A percentile compares a stretch with the other conserved stretches of the same genome.
Conservation (phyloP, 1,284 basidiomycete genomes). For the Polyporus tsugae region DNA sequence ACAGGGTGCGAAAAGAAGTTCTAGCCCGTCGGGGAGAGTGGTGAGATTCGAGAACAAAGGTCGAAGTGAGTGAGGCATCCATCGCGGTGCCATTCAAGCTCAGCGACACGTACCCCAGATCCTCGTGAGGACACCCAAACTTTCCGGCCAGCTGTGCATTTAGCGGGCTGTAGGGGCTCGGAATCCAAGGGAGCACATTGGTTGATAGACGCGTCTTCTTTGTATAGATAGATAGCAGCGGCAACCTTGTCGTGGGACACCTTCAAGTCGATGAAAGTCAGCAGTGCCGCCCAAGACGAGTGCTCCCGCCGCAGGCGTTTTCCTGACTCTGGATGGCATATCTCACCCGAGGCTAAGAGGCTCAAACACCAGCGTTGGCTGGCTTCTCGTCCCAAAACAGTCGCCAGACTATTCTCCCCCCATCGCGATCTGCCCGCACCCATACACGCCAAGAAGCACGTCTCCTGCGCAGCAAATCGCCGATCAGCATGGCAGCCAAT, state of each 20-base stretch:
- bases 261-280: conserved; percentile 5
- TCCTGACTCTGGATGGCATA: conserved; percentile 15
- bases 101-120: conserved; percentile 30
- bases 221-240: conserved; percentile 9
- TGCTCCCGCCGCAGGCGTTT: conserved; percentile 1
- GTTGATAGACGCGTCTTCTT: conserved; percentile 15
- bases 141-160: conserved; percentile 5
- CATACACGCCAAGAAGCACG: neutral
- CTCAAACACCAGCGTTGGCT: conserved; percentile 3
- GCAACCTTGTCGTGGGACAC: conserved; percentile 12
- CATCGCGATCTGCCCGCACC: neutral
- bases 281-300: neutral
- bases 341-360: conserved; percentile 6
- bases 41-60: neutral
- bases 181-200: conserved; percentile 1
- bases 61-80: conserved; percentile 7
- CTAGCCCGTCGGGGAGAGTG: neutral
- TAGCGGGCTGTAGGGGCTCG: neutral
- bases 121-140: conserved; percentile 10
- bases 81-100: conserved; percentile 16
- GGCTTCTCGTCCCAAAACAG: conserved; percentile 3
- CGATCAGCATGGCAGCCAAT: conserved; percentile 20
- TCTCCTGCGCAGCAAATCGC: neutral
- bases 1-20: neutral
- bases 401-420: conserved; percentile 15